Evolutionary conservation across 2,329 filamentous ascomycete genomes (phyloP).

Genomic region (Xylariales sp.): DNA sequence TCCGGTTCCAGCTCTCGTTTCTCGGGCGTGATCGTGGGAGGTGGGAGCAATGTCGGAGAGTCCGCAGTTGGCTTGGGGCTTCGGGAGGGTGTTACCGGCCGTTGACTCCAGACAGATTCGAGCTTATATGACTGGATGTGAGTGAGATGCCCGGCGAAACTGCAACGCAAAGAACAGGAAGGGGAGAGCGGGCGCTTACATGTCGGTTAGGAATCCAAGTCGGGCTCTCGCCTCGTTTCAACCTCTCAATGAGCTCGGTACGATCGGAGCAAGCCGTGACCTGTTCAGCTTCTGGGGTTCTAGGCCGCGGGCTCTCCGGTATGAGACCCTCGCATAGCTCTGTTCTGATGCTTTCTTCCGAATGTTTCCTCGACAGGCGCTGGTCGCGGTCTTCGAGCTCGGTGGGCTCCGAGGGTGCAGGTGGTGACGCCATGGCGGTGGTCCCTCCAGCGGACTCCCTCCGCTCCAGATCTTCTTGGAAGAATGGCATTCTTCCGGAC

Average conservation of each 20-base stretch:
- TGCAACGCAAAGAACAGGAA: no score
- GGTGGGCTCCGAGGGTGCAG: constrained; percentile 10
- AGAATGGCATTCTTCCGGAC: constrained; percentile 53
- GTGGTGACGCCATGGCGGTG: constrained; percentile 17
- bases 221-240: constrained; percentile 76
- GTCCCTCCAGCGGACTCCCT: constrained; percentile 20
- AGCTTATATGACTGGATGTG: no score
- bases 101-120: constrained; percentile 31
- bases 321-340: constrained; percentile 58
- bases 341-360: constrained; percentile 57
- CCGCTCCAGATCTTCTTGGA: constrained; percentile 45
- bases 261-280: constrained; percentile 52
- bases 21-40: constrained; percentile 44
- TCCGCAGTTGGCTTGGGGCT: constrained; percentile 29
- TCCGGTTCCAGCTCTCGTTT: constrained; percentile 30
- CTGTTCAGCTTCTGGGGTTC: constrained; percentile 24
- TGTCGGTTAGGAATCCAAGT: constrained; percentile 66
- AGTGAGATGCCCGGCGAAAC: no score
- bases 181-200: no score
- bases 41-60: constrained; percentile 37
- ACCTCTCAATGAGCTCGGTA: constrained; percentile 74
- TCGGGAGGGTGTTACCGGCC: constrained; percentile 29
- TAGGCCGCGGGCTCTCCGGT: constrained; percentile 33
- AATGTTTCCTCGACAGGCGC: constrained; percentile 33
- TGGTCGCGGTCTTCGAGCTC: background rate